Evolutionary conservation across 805 yeast genomes (phyloP), one percentile per base, ranked within the genome.

Genomic region (Candida cerambycidarum): DNA sequence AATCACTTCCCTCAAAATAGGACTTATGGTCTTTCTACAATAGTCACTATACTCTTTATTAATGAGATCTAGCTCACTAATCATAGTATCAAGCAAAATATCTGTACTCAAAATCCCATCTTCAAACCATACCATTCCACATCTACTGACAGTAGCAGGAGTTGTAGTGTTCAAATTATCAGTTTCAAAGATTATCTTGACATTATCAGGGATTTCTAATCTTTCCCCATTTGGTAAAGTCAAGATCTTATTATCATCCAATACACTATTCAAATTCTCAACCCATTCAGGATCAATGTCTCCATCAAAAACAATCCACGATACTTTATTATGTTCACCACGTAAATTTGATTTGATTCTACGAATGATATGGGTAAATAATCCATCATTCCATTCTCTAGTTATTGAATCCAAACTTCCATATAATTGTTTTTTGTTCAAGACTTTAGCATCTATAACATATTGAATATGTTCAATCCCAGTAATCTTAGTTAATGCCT

Each of bases 221-320:
- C 97, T 76, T 58, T 92, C 98, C 30, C 98, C 98, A 56, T 81
- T 89, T 0, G 98, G 93, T 8, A 92, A 66, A 0, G 97, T 89
- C 32, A 92, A 62, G 1, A 85, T 50, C 48, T 78, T 80, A 62
- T 89, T 92, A 51, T 92, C 98, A 62, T 92, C 98, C 13, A 92
- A 69, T 8, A 89, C 93, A 65, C 95, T 85, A 65, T 92, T 92
- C 50, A 92, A 67, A 43, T 85, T 84, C 54, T 92, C 98, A 1
- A 88, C 88, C 95, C 97, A 92, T 30, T 79, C 82, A 0, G 98
- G 97, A 57, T 92, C 97, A 27, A 92, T 78, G 53, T 89, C 96
- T 30, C 97, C 95, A 62, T 92, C 97, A 56, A 92, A 85, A 0
- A 90, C 74, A 45, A 92, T 74, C 93, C 96, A 89, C 12, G 81